phyloP scores from a whole-genome alignment of 2,329 filamentous ascomycete species.

The Didymella sp. region DNA sequence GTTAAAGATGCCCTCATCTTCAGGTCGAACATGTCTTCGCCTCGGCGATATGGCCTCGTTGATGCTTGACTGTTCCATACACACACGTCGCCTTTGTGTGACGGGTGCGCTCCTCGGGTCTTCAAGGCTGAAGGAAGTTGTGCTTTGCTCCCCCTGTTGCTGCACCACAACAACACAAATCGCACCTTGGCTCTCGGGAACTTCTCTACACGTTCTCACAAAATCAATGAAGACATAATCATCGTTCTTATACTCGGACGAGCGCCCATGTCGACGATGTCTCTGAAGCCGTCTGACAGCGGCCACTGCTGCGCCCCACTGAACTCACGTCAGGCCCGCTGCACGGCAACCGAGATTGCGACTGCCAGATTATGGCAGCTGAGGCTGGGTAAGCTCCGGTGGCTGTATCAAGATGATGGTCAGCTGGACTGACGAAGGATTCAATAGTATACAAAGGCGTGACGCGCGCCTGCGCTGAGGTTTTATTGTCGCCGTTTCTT shows the following conservation, averaged over 20 bases:
- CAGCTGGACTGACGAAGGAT: slow-evolving; percentile 1
- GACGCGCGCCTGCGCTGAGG: neutral
- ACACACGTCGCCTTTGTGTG: too few species aligned
- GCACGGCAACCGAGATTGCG: slow-evolving; percentile 14
- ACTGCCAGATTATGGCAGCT: slow-evolving; percentile 7
- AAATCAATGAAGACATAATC: too few species aligned
- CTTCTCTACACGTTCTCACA: too few species aligned
- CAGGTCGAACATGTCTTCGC: too few species aligned
- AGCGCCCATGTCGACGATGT: neutral
- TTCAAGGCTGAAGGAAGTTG: too few species aligned
- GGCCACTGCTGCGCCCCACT: slow-evolving; percentile 14
- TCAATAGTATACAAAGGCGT: neutral
- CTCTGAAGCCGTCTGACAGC: neutral
- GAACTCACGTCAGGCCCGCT: slow-evolving; percentile 6
- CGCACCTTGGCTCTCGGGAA: too few species aligned
- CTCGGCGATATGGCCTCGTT: too few species aligned
- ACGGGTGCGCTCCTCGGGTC: too few species aligned
- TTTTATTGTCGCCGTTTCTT: neutral
- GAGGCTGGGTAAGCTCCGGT: slow-evolving; percentile 10
- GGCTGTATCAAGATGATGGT: slow-evolving; percentile 11
- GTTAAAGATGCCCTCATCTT: too few species aligned
- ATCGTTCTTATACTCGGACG: neutral
- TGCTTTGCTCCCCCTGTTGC: too few species aligned
- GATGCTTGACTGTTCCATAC: too few species aligned
- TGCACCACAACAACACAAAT: too few species aligned